Percentiles rank a stretch among this genome's conserved stretches.
These are phyloP conservation scores for Colletotrichum scovillei DNA, from an alignment of 2,329 filamentous ascomycete genomes.

Conservation along the genomic window DNA sequence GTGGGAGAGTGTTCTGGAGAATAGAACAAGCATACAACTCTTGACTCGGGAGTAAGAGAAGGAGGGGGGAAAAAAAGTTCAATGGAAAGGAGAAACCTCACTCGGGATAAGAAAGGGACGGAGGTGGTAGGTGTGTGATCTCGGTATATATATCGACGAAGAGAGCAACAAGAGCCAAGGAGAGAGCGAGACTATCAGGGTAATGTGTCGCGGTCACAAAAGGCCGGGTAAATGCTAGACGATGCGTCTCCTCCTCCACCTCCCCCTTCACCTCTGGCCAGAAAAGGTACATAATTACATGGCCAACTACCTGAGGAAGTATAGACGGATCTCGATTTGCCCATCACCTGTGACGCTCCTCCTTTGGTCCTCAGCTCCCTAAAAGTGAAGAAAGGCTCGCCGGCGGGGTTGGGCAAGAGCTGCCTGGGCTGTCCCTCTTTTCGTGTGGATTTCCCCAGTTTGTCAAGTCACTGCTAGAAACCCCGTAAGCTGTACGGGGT, in stretches of 20 bases:
- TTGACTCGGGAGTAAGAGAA: not conserved
- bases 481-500: not conserved
- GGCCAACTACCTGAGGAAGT: not conserved
- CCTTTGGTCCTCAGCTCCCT: not conserved
- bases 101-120: not conserved
- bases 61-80: no score
- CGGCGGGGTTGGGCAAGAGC: no score
- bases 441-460: conserved; percentile 23
- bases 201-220: conserved; percentile 13
- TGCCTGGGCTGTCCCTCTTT: not conserved
- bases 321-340: not conserved
- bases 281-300: not conserved
- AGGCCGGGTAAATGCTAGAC: conserved; percentile 20
- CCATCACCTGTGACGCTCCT: not conserved
- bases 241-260: not conserved
- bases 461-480: not conserved
- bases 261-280: not conserved
- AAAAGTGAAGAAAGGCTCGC: not conserved
- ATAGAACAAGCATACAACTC: not conserved
- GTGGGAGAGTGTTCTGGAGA: not conserved
- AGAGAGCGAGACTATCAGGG: not conserved
- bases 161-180: not conserved
- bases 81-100: not conserved
- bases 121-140: not conserved
- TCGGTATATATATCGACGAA: conserved; percentile 29